Base-by-base conservation (phyloP, 2,329 filamentous ascomycete genomes). In the Leptoxyphium fumago region DNA sequence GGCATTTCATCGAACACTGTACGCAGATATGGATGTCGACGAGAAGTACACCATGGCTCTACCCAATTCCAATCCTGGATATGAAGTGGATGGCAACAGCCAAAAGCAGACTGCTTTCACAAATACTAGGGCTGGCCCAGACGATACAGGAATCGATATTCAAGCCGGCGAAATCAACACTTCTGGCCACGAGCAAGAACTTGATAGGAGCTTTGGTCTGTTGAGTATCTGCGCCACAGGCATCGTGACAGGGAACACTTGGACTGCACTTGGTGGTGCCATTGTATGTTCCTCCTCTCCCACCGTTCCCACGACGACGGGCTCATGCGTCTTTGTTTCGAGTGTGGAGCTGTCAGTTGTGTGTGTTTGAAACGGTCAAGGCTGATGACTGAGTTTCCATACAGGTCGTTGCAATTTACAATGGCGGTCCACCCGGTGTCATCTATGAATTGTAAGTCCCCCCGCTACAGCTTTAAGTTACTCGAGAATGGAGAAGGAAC, bases 121-220 rank as follows among this genome's bases (percentile, higher is more conserved):
- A 26, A 26, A 26, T 4, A 26, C 21, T 3, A 26, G 7, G 21
- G 4, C 21, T 7, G 21, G 21, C 21, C 21, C 7, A 26, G 21
- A 26, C 4, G 21, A 4, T 7, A 7, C 4, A 26, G 21, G 7
- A 3, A 26, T 7, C 7, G 21, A 26, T 7, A 26, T 26, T 26
- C 21, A 26, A 26, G 7, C 3, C 7, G 21, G 21, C 21, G 34
- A 17, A 9, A 54, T 73, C 47, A 73, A 73, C 50, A 66, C 66
- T 2, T 70, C 68, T 2, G 71, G 71, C 1, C 70, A 74, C 52
- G 60, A 65, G 36, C 70, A 74, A 50, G 69, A 74, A 51, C 58
- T 74, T 2, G 64, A 72, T 38, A 62, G 70, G 1, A 66, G 70
- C 34, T 73, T 73, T 55, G 66, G 64, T 34, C 55, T 74, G 2